Percentiles rank a stretch among this genome's conserved stretches.
Conservation (phyloP, 345 rosid genomes). For the Chamaenerion angustifolium region DNA sequence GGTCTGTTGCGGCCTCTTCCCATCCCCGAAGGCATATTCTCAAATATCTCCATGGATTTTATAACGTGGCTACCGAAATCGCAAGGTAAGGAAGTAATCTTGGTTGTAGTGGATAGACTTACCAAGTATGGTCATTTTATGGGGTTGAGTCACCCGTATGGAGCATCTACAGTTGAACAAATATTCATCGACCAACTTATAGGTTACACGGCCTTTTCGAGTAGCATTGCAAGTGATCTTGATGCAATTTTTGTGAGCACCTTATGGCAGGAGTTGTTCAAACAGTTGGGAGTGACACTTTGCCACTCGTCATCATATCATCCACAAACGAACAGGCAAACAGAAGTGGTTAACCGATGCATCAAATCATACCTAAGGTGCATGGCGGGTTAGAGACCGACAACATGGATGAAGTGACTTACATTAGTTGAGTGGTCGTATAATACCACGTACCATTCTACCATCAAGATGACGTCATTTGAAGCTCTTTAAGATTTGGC, state of each 20-base stretch:
- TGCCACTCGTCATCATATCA: not conserved
- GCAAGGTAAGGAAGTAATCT: not conserved
- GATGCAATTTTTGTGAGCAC: not conserved
- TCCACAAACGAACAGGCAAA: not conserved
- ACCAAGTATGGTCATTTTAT: not conserved
- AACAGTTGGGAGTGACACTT: not conserved
- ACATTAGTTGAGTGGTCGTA: constrained; percentile 2
- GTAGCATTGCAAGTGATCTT: too few species aligned
- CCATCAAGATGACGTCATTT: not conserved
- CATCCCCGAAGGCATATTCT: too few species aligned
- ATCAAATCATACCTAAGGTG: not conserved
- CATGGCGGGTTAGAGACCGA: not conserved
- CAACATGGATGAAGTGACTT: not conserved
- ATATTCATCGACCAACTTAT: not conserved
- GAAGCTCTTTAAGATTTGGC: constrained; percentile 2
- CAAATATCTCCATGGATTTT: not conserved
- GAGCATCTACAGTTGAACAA: not conserved
- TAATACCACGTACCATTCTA: not conserved
- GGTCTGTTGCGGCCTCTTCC: too few species aligned
- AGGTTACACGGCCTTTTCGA: too few species aligned
- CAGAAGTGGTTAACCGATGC: not conserved
- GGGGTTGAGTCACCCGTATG: not conserved
- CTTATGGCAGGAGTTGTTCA: not conserved
- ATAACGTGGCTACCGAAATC: not conserved
- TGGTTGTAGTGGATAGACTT: not conserved